Conservation (phyloP, 305 asterid species). For the Solanum hybrid region DNA sequence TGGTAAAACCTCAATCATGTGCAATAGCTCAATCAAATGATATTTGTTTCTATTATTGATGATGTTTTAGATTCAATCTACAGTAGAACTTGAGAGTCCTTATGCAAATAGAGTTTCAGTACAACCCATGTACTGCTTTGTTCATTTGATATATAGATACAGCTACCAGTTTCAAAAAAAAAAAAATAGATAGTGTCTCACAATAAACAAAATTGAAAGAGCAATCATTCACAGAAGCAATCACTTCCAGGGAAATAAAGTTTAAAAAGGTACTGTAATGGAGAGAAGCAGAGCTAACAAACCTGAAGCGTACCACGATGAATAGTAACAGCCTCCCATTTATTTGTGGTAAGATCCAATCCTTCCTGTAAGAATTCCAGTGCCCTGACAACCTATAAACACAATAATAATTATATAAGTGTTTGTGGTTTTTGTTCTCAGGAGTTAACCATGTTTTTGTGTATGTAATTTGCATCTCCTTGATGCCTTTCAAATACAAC, state of each 20-base stretch:
- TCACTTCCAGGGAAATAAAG: neutral
- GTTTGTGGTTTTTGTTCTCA: neutral
- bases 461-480: neutral
- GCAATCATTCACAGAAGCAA: neutral
- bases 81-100: neutral
- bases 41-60: neutral
- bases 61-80: neutral
- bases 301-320: conserved; percentile 99
- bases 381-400: conserved; percentile 87
- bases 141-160: neutral
- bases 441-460: neutral
- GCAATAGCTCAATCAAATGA: neutral
- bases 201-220: neutral
- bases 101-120: neutral
- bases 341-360: conserved; percentile 38
- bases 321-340: conserved; percentile 79
- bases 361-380: conserved; percentile 68
- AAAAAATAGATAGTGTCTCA: neutral
- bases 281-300: conserved; percentile 33
- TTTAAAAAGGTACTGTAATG: neutral
- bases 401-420: neutral
- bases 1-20: neutral
- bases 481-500: neutral
- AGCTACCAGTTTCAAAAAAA: neutral
- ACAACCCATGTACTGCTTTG: neutral